phyloP scores from a whole-genome alignment of 2,329 filamentous ascomycete genomes.

The Colletotrichum neosansevieriae region DNA sequence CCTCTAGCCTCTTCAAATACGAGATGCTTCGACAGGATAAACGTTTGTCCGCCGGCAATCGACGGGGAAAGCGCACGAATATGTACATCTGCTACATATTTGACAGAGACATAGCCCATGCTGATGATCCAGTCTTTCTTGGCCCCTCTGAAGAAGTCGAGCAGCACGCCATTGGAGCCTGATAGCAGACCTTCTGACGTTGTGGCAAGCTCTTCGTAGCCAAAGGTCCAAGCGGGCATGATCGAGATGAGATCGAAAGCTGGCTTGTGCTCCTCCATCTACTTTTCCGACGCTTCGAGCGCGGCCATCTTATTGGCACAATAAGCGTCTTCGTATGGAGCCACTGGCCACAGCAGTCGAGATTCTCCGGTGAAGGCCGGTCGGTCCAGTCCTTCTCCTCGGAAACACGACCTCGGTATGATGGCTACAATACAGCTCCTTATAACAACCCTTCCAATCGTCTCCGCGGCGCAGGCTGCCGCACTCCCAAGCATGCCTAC shows the following conservation, averaged over 20 bases:
- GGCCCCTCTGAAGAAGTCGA: constrained; percentile 49
- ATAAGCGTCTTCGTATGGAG: constrained; percentile 50
- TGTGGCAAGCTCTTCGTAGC: constrained; percentile 50
- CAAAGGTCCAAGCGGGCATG: constrained; percentile 51
- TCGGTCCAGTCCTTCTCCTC: constrained; percentile 3
- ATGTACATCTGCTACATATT: constrained; percentile 53
- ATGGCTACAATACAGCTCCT: constrained; percentile 52
- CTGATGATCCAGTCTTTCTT: constrained; percentile 40
- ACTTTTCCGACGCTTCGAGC: constrained; percentile 49
- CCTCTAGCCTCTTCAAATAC: constrained; percentile 8
- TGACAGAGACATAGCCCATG: constrained; percentile 49
- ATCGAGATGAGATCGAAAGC: constrained; percentile 52
- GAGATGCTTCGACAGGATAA: constrained; percentile 17
- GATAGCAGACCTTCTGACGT: constrained; percentile 43
- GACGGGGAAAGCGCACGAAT: constrained; percentile 49
- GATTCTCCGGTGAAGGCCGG: constrained; percentile 17
- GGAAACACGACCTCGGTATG: constrained; percentile 11
- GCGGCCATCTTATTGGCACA: constrained; percentile 51
- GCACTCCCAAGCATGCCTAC: constrained; percentile 16
- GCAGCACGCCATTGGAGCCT: constrained; percentile 49
- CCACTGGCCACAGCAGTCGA: constrained; percentile 21
- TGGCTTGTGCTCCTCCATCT: constrained; percentile 48
- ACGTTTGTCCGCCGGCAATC: constrained; percentile 45
- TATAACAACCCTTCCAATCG: constrained; percentile 56
- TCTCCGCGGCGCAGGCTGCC: neutral